These are phyloP conservation scores for Microbotryum scabiosae DNA, from an alignment of 1,284 basidiomycete genomes.

Conservation along the genomic window DNA sequence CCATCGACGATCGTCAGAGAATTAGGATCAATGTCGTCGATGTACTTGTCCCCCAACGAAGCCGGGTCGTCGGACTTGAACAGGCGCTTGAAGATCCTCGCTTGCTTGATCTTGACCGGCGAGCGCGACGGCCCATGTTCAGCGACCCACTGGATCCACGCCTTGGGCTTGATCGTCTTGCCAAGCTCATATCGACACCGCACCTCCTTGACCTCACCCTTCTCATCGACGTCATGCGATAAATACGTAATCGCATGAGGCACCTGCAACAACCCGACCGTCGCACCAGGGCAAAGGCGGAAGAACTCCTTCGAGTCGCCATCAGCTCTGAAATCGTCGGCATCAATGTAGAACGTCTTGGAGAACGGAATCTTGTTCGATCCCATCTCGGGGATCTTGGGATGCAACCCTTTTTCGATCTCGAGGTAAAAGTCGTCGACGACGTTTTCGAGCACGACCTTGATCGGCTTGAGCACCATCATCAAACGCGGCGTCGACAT, in stretches of 20 bases:
- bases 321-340: conserved; percentile 83
- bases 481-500: conserved; percentile 77
- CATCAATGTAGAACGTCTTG: conserved; percentile 83
- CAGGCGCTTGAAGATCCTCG: conserved; percentile 81
- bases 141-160: conserved; percentile 97
- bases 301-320: conserved; percentile 89
- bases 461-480: conserved; percentile 86
- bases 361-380: conserved; percentile 78
- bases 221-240: conserved; percentile 67
- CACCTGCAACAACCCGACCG: conserved; percentile 93
- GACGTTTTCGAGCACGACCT: conserved; percentile 84
- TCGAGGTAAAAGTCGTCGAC: conserved; percentile 73
- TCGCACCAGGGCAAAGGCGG: conserved; percentile 92
- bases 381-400: conserved; percentile 85
- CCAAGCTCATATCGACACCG: conserved; percentile 64
- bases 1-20: conserved; percentile 69
- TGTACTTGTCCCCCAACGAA: conserved; percentile 52
- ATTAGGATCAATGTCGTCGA: conserved; percentile 66
- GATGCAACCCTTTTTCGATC: conserved; percentile 87
- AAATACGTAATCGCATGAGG: conserved; percentile 90
- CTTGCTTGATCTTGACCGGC: conserved; percentile 79
- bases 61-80: conserved; percentile 92
- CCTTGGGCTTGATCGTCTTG: conserved; percentile 64
- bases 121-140: conserved; percentile 67
- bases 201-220: conserved; percentile 69